These are phyloP conservation scores for Simmondsia chinensis DNA, from an alignment of 148 eudicot genomes.

Conservation along the genomic window DNA sequence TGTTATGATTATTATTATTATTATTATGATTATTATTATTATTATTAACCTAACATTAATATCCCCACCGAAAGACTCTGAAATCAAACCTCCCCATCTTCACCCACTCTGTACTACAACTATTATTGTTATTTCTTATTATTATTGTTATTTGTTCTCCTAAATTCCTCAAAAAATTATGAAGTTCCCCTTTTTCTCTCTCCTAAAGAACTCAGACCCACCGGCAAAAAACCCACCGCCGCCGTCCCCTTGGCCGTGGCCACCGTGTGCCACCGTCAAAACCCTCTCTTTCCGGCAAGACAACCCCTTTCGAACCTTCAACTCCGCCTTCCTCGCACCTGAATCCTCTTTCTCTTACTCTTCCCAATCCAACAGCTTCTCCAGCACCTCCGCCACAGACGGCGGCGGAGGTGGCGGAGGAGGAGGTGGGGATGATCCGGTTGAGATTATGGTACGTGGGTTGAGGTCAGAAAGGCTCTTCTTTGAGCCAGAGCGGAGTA, in stretches of 20 bases:
- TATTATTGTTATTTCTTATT: no score
- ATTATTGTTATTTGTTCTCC: constrained; percentile 3
- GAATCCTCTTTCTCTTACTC: constrained; percentile 5
- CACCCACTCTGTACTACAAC: no score
- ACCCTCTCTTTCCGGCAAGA: constrained; percentile 58
- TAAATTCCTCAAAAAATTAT: constrained; percentile 13
- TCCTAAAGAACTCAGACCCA: constrained; percentile 27
- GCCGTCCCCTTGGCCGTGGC: constrained; percentile 44
- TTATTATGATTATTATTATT: no score
- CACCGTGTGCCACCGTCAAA: constrained; percentile 41
- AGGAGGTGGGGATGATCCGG: constrained; percentile 7
- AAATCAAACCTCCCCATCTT: no score
- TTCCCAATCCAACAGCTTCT: constrained; percentile 13
- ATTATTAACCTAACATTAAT: no score
- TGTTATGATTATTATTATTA: no score
- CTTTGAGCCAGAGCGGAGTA: constrained; percentile 57
- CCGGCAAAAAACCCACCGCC: neutral
- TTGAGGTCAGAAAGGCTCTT: constrained; percentile 56
- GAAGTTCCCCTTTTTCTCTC: constrained; percentile 52
- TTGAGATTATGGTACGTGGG: constrained; percentile 44
- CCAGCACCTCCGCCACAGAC: no score
- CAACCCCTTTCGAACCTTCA: constrained; percentile 25
- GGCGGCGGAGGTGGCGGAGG: no score
- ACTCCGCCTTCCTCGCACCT: constrained; percentile 17
- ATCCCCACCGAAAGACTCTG: no score